These are phyloP conservation scores for Ascosphaera aggregata DNA, from an alignment of 2,329 filamentous ascomycete genomes.

Conservation along the genomic window DNA sequence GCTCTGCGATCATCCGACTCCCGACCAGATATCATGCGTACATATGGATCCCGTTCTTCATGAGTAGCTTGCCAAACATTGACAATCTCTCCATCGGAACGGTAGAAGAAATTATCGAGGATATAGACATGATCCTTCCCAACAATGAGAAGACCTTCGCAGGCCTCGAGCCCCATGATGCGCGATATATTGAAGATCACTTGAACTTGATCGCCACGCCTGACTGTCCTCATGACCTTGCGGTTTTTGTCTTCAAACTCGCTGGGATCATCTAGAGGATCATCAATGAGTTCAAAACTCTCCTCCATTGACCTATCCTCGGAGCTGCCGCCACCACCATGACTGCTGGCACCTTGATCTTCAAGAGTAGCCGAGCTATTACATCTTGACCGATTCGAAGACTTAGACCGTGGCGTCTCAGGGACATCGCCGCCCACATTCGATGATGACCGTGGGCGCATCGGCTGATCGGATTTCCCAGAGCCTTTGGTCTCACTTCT, in stretches of 20 bases:
- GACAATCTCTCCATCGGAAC: conserved; percentile 86
- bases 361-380: no score
- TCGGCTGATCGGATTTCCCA: no score
- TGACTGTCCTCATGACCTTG: conserved; percentile 85
- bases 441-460: conserved; percentile 16
- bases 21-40: conserved; percentile 74
- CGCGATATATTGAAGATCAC: conserved; percentile 89
- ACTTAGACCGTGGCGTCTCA: conserved; percentile 13
- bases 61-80: conserved; percentile 83
- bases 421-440: conserved; percentile 18
- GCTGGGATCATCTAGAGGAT: conserved; percentile 65
- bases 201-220: conserved; percentile 77
- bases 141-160: conserved; percentile 78
- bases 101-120: conserved; percentile 89
- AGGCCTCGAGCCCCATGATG: conserved; percentile 79
- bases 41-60: conserved; percentile 85
- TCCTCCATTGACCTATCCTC: conserved; percentile 40
- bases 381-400: no score
- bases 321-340: no score
- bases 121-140: conserved; percentile 85
- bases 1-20: conserved; percentile 35
- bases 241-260: conserved; percentile 94
- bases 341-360: no score
- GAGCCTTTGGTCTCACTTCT: conserved; percentile 26
- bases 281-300: conserved; percentile 88